Evolutionary conservation across 2,329 filamentous ascomycete species (phyloP), one percentile per base, ranked within the genome.

Genomic region (Ophiocordyceps sinensis): DNA sequence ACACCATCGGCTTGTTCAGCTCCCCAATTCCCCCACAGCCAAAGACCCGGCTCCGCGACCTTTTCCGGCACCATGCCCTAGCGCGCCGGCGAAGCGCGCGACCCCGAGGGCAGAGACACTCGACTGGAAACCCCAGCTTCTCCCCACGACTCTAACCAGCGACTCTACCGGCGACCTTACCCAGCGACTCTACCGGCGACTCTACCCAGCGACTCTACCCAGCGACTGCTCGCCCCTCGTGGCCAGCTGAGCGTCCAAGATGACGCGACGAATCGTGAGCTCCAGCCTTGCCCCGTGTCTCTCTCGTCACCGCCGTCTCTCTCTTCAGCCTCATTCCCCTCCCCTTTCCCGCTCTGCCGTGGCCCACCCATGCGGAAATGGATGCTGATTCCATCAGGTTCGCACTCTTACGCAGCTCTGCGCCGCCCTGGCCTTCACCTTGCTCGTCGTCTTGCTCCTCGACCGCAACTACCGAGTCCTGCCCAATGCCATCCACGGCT

Each of bases 391-490:
- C 17, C 4, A 12, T 12, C 45, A 77, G 73, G 69, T 76, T 50
- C 73, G 74, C 51, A 86, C 86, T 48, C 75, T 82, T 55, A 68
- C 82, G 57, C 85, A 95, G 71, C 76, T 91, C 55, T 68, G 73
- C 48, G 68, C 77, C 43, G 69, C 86, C 43, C 68, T 75, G 42
- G 58, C 74, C 49, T 66, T 86, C 54, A 75, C 82, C 50, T 67
- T 89, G 50, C 56, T 88, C 52, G 63, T 89, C 53, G 63, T 87
- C 49, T 78, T 89, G 60, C 73, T 94, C 59, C 79, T 94, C 66
- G 88, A 95, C 64, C 84, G 80, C 55, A 85, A 82, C 58, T 94
- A 91, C 66, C 76, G 84, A 50, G 82, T 95, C 44, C 77, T 95
- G 30, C 88, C 88, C 35, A 78, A 79, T 53, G 76, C 82, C 45